Evolutionary conservation across 2,329 filamentous ascomycete genomes (phyloP).

Genomic region (Beauveria rudraprayagi): DNA sequence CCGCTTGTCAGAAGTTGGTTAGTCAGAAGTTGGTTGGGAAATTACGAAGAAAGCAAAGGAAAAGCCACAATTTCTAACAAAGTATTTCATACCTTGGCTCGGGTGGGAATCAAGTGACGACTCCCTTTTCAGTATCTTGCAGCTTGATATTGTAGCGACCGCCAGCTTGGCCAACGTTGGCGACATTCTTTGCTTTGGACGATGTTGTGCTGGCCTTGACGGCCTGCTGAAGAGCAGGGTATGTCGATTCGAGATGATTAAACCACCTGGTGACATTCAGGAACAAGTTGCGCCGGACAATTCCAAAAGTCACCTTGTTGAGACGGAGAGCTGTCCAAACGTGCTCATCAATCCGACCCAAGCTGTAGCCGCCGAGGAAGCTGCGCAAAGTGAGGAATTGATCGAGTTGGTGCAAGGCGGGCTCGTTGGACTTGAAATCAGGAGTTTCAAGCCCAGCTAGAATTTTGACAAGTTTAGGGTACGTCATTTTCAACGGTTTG

Average conservation of each 20-base stretch:
- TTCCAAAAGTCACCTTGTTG: not conserved
- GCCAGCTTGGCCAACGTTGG: not conserved
- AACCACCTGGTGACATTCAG: conserved; percentile 5
- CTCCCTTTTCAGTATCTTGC: conserved; percentile 68
- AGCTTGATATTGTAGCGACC: conserved; percentile 66
- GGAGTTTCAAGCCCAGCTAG: not conserved
- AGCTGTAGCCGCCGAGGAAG: not conserved
- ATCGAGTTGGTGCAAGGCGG: not conserved
- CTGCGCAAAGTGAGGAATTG: conserved; percentile 1
- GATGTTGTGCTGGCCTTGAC: not conserved
- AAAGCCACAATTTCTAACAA: not conserved
- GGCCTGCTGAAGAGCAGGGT: not conserved
- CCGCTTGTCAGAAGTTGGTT: conserved; percentile 34
- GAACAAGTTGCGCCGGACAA: not conserved
- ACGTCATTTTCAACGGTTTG: not conserved
- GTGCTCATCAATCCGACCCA: not conserved
- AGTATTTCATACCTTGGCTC: conserved; percentile 62
- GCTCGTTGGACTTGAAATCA: not conserved
- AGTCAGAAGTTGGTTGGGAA: not conserved
- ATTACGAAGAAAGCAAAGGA: not conserved
- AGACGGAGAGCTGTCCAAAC: not conserved
- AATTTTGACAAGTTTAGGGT: not conserved
- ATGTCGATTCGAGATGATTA: not conserved
- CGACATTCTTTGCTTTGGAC: not conserved
- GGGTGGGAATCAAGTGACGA: conserved; percentile 78